Evolutionary conservation across 306 rosid species (phyloP).

Genomic region (Rosa rugosa): DNA sequence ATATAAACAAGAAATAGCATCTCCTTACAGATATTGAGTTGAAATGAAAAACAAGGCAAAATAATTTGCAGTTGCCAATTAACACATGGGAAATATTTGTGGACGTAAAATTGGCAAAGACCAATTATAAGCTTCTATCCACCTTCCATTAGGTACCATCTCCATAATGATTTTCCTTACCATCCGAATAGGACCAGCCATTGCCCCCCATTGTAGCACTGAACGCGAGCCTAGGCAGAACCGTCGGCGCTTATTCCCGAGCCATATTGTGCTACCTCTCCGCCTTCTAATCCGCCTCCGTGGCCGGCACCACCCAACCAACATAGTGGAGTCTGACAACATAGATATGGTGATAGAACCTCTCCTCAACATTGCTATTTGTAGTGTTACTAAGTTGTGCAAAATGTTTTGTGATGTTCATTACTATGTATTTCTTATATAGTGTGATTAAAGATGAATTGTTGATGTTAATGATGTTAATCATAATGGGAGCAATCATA

Average conservation of each 20-base stretch:
- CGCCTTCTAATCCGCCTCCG: constrained; percentile 53
- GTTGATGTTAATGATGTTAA: constrained; percentile 44
- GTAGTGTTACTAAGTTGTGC: neutral
- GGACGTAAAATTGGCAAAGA: constrained; percentile 79
- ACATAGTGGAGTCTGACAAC: constrained; percentile 47
- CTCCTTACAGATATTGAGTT: constrained; percentile 16
- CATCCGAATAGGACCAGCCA: constrained; percentile 62
- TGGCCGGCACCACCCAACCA: constrained; percentile 60
- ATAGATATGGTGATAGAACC: constrained; percentile 48
- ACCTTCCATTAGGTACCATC: constrained; percentile 60
- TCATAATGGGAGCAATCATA: constrained; percentile 78
- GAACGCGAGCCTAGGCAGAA: constrained; percentile 61
- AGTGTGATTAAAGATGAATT: constrained; percentile 41
- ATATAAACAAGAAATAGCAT: neutral
- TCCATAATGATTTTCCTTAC: constrained; percentile 69
- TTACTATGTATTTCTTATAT: constrained; percentile 32
- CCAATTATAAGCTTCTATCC: constrained; percentile 65
- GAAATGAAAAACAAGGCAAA: constrained; percentile 15
- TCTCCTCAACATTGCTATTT: constrained; percentile 54
- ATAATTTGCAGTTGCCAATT: constrained; percentile 22
- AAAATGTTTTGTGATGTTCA: neutral
- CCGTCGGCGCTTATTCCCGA: constrained; percentile 72
- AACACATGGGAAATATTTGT: constrained; percentile 80
- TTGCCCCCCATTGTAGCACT: constrained; percentile 67
- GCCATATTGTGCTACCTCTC: constrained; percentile 59